Evolutionary conservation across 768 basidiomycete species (phyloP), one percentile per base, ranked within the genome.

Genomic region (Rhizopogon salebrosus): DNA sequence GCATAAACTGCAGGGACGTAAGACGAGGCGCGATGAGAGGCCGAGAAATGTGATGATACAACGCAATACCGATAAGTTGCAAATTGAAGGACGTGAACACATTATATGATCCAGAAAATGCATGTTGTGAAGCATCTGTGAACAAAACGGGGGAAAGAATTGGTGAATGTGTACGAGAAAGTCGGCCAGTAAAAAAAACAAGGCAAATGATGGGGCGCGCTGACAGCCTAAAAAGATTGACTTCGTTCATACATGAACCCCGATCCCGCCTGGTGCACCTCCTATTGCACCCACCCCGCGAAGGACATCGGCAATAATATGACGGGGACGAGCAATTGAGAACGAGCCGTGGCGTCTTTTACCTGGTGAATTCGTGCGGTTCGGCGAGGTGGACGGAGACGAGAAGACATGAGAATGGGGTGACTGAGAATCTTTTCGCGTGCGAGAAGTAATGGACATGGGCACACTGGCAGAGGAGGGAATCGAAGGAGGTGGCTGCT

Each of bases 261-360:
- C 54, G 40, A 55, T 16, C 6, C 54, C 51, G 26, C 34, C 13
- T 18, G 24, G 6, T 23, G 54, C 55, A 6, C 53, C 52, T 36
- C 57, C 55, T 14, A 76, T 72, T 27, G 70, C 68, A 31, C 70
- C 69, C 3, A 79, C 76, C 1, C 78, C 75, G 45, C 72, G 76
- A 27, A 80, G 54, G 24, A 76, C 67, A 51, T 76, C 75, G 2
- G 64, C 66, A 20, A 68, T 50, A 16, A 68, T 38, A 39, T 66
- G 59, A n/a, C 58, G 56, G 6, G 66, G 45, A 16, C 24, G 53
- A 22, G 59, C 41, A 2, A 56, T 49, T 6, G 57, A 51, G 40
- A 62, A 54, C 4, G 61, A 49, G 14, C 29, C 41, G 22, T 48
- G 49, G 29, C 24, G 35, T 40, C 52, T 62, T 37, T 57, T 66